Evolutionary conservation across 345 rosid species (phyloP).

Genomic region (Atalantia buxifolia): DNA sequence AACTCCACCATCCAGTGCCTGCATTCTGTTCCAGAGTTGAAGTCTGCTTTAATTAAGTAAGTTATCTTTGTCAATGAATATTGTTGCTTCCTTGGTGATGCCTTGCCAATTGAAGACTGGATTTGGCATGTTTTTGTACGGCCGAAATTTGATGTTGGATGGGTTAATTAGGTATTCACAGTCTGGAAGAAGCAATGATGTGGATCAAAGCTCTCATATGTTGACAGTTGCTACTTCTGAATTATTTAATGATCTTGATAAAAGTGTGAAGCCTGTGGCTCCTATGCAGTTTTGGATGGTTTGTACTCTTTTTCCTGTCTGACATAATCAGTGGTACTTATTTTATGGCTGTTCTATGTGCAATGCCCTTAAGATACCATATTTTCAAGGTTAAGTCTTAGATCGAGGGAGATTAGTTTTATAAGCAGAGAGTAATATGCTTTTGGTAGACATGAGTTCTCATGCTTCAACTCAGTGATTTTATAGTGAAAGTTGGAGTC

Average conservation of each 20-base stretch:
- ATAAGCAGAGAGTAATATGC: not conserved
- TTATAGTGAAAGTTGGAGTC: not conserved
- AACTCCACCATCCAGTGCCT: slow-evolving; percentile 94
- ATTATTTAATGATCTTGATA: slow-evolving; percentile 80
- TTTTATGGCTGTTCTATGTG: not conserved
- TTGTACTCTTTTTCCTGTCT: slow-evolving; percentile 18
- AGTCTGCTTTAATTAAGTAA: slow-evolving; percentile 70
- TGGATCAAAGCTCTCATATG: slow-evolving; percentile 94
- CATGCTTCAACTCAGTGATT: not conserved
- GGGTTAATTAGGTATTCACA: slow-evolving; percentile 58
- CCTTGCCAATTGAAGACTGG: not conserved
- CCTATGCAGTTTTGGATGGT: slow-evolving; percentile 99
- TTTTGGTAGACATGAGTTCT: not conserved
- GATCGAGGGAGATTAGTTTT: not conserved
- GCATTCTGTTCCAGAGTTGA: slow-evolving; percentile 97
- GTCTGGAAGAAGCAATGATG: slow-evolving; percentile 62
- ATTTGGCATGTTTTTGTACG: slow-evolving; percentile 3
- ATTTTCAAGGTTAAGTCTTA: not conserved
- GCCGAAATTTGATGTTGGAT: slow-evolving; percentile 6
- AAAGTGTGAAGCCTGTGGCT: slow-evolving; percentile 87
- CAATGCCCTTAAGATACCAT: not conserved
- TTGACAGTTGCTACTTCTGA: slow-evolving; percentile 93
- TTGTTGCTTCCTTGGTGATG: not conserved
- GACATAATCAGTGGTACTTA: not conserved
- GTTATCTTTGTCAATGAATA: slow-evolving; percentile 7